Evolutionary conservation across 2,329 filamentous ascomycete species (phyloP), one percentile per base, ranked within the genome.

Genomic region (Aschersonia sp.): DNA sequence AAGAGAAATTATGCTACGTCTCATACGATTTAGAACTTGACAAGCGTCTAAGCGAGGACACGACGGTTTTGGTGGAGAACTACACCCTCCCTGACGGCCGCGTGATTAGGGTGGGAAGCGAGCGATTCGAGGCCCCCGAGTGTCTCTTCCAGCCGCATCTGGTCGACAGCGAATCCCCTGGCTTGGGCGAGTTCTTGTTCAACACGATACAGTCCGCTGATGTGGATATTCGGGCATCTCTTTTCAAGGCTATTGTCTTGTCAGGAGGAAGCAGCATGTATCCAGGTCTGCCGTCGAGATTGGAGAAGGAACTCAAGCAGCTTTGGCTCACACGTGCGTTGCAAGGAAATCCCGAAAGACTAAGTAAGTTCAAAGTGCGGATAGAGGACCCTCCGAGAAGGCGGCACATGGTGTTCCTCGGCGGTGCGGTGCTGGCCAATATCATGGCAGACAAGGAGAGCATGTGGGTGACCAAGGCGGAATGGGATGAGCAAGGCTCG

Each of bases 191-290:
- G 63, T 89, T 97, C 66, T 74, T 98, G 40, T 98, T 98, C 79
- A 95, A 98, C 72, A 98, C 90, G 22, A 98, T 98, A 61, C 92
- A 97, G 68, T 73, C 85, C 6, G 89, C 92, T 51, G 92, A 97
- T 57, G 88, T 98, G 47, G 92, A 98, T 62, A 88, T 98, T 43
- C 83, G 92, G 53, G 83, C 84, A 46, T 94, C 87, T 52, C 74
- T 98, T 51, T 98, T 92, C 78, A 95, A 95, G 73, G 92, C 92
- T 10, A 90, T 98, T 58, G 92, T 98, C 51, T 76, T 98, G 47
- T 95, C 88, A 41, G 92, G 92, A 55, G 92, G 92, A 56, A 94
- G 86, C 73, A 94, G 87, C 80, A 98, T 98, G 92, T 98, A 98
- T 66, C 92, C 92, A 0, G 92, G 92, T 50, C 74, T 98, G 55